A percentile compares a stretch with the other conserved stretches of the same genome.
Evolutionary conservation across 768 basidiomycete genomes (phyloP).

Genomic region (Trametes punicea): DNA sequence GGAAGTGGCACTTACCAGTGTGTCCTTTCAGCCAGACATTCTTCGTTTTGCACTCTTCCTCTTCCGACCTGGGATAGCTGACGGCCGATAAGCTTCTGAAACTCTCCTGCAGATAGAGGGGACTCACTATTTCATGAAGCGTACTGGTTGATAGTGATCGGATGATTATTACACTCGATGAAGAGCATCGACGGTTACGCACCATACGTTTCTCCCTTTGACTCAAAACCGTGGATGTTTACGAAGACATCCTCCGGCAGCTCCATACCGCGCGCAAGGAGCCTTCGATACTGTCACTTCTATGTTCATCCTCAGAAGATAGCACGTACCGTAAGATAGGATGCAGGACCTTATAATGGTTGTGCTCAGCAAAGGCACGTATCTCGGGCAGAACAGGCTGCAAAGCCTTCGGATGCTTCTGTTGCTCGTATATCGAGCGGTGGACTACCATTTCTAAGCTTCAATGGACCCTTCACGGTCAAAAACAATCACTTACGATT

Average conservation of each 20-base stretch:
- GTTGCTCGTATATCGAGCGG: conserved; percentile 40
- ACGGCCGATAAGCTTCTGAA: too few species aligned
- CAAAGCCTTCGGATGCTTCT: conserved; percentile 46
- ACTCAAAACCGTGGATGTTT: conserved; percentile 37
- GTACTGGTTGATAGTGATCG: conserved; percentile 26
- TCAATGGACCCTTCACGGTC: not conserved
- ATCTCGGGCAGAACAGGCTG: conserved; percentile 54
- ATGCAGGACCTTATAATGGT: conserved; percentile 50
- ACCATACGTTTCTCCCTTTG: conserved; percentile 39
- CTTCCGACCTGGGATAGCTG: conserved; percentile 33
- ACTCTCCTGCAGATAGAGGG: not conserved
- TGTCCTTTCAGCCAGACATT: conserved; percentile 37
- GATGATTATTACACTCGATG: not conserved
- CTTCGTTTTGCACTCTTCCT: conserved; percentile 31
- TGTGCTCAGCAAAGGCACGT: conserved; percentile 45
- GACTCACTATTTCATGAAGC: conserved; percentile 21
- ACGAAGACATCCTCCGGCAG: conserved; percentile 45
- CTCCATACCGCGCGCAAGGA: conserved; percentile 44
- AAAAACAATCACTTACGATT: conserved; percentile 40
- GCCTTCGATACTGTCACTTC: conserved; percentile 19
- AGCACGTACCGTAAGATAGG: conserved; percentile 41
- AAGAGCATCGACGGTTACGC: not conserved
- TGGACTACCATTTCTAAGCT: conserved; percentile 40
- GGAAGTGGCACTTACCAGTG: conserved; percentile 24
- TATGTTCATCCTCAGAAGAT: not conserved